A percentile compares a stretch with the other conserved stretches of the same genome.
Conservation (phyloP, 306 rosid species). For the Medicago lupulina region DNA sequence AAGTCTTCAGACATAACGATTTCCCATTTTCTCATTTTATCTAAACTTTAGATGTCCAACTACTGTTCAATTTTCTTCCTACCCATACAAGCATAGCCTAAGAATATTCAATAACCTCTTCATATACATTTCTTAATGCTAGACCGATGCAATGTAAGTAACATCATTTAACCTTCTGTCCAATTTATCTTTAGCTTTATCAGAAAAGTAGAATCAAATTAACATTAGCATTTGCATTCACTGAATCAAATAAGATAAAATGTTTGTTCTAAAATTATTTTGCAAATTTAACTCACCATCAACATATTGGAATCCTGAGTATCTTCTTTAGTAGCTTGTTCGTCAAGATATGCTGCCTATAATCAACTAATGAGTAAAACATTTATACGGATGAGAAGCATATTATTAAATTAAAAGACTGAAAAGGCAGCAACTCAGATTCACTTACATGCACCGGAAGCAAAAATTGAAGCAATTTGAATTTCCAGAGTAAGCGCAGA, state of each 20-base stretch:
- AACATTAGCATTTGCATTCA: conserved; percentile 37
- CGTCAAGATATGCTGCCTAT: conserved; percentile 83
- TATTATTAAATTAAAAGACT: conserved; percentile 14
- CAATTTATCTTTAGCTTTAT: conserved; percentile 29
- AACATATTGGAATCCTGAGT: conserved; percentile 65
- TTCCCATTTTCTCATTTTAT: conserved; percentile 13
- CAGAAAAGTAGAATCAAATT: conserved; percentile 6
- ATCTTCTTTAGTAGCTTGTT: conserved; percentile 51
- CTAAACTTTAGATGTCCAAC: conserved; percentile 31
- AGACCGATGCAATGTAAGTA: conserved; percentile 20
- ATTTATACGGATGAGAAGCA: conserved; percentile 29
- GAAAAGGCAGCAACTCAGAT: conserved; percentile 28
- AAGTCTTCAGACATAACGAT: neutral
- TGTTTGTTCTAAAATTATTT: conserved; percentile 16
- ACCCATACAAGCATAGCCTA: conserved; percentile 27
- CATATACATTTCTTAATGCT: conserved; percentile 29
- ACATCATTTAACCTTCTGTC: conserved; percentile 22
- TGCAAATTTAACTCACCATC: conserved; percentile 68
- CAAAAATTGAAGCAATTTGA: conserved; percentile 66
- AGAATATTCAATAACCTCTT: conserved; percentile 20
- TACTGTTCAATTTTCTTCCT: neutral
- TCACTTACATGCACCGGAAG: conserved; percentile 83
- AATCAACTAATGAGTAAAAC: conserved; percentile 49
- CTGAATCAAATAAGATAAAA: conserved; percentile 28
- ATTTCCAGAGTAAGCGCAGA: conserved; percentile 71